Conservation (phyloP, 768 basidiomycete species). For the Auricularia cornea region DNA sequence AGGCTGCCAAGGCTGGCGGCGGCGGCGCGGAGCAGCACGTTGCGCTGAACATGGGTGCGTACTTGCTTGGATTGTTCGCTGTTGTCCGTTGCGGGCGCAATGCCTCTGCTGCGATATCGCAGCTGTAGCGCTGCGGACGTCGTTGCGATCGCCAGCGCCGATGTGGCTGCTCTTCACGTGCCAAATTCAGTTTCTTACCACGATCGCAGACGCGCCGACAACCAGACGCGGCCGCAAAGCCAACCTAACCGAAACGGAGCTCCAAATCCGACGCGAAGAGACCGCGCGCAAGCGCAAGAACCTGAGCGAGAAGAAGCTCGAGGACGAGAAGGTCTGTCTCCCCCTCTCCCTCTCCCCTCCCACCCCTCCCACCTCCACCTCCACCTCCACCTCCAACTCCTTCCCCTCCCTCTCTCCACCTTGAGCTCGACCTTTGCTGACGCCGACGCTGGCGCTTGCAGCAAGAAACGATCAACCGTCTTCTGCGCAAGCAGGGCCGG, state of each 20-base stretch:
- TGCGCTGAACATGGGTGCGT: slow-evolving; percentile 39
- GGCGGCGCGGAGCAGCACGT: slow-evolving; percentile 57
- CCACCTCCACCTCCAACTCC: too few relatives aligned
- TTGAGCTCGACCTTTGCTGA: too few relatives aligned
- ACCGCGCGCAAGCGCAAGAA: slow-evolving; percentile 76
- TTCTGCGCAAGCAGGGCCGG: slow-evolving; percentile 72
- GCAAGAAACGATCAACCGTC: slow-evolving; percentile 83
- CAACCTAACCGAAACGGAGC: slow-evolving; percentile 59
- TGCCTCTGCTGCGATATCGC: too few relatives aligned
- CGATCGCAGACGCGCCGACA: slow-evolving; percentile 1
- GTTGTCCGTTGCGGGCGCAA: background rate
- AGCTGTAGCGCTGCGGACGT: too few relatives aligned
- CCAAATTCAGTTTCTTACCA: too few relatives aligned
- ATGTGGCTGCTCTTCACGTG: too few relatives aligned
- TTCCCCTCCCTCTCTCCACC: too few relatives aligned
- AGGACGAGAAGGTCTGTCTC: slow-evolving; percentile 66
- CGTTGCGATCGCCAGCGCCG: too few relatives aligned
- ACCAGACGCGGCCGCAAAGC: slow-evolving; percentile 47
- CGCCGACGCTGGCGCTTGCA: too few relatives aligned
- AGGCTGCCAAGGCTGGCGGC: slow-evolving; percentile 64
- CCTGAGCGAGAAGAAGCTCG: slow-evolving; percentile 72
- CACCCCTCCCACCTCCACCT: too few relatives aligned
- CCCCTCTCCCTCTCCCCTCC: background rate
- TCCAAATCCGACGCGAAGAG: slow-evolving; percentile 69
- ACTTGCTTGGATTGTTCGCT: background rate